A percentile compares a stretch with the other conserved stretches of the same genome.
These are phyloP conservation scores for Chloris gayana DNA, from an alignment of 176 grass and related monocot genomes.

Conservation along the genomic window DNA sequence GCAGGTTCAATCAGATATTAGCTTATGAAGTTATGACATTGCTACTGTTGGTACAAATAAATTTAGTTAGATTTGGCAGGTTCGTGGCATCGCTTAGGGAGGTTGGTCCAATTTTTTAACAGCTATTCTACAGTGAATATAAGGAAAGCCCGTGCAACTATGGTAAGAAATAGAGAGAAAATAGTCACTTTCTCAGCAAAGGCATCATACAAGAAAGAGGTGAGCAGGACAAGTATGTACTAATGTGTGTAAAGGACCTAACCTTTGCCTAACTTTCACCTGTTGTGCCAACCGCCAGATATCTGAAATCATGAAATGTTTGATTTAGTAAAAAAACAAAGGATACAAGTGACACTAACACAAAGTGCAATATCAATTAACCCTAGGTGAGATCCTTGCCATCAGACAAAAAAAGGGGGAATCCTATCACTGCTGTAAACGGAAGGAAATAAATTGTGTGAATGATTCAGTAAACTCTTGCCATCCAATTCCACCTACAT, in stretches of 20 bases:
- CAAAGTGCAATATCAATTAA: neutral
- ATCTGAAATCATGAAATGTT: slow-evolving; percentile 69
- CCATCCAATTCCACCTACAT: neutral
- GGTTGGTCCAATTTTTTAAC: neutral
- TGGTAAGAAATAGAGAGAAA: neutral
- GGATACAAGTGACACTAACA: neutral
- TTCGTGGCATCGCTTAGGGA: neutral
- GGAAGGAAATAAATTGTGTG: neutral
- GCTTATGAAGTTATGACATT: neutral
- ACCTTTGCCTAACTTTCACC: slow-evolving; percentile 99
- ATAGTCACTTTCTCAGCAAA: neutral
- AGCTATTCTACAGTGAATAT: neutral
- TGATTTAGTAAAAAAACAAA: slow-evolving; percentile 22
- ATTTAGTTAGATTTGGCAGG: neutral
- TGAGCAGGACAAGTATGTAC: neutral
- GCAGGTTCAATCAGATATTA: neutral
- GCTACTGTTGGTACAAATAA: neutral
- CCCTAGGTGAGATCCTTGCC: neutral
- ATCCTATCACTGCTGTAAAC: neutral
- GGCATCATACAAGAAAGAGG: neutral
- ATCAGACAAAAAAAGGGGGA: neutral
- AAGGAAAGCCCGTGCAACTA: slow-evolving; percentile 9
- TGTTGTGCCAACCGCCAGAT: slow-evolving; percentile 87
- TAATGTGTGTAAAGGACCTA: slow-evolving; percentile 18
- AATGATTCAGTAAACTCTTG: neutral